Percentiles rank a stretch among this genome's conserved stretches.
Evolutionary conservation across 352 stramenopile species (phyloP).

Genomic region (Phytophthora melonis): DNA sequence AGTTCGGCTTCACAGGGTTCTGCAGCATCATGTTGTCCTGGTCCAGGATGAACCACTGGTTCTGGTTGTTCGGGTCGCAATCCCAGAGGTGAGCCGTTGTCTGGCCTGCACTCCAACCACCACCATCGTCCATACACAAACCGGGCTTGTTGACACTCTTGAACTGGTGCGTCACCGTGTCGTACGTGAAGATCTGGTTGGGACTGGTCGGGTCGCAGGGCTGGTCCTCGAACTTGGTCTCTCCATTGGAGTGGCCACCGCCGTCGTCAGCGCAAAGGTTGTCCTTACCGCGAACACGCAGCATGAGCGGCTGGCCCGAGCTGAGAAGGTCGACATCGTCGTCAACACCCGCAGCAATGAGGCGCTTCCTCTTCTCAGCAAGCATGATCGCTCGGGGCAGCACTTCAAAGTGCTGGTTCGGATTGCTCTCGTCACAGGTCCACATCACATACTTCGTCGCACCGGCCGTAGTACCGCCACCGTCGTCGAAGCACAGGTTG

Average conservation of each 20-base stretch:
- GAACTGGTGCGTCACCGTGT: slow-evolving; percentile 30
- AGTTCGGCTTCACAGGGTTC: slow-evolving; percentile 27
- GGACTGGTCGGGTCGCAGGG: slow-evolving; percentile 29
- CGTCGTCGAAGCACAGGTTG: slow-evolving; percentile 34
- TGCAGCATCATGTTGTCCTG: slow-evolving; percentile 20
- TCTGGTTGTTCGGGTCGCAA: slow-evolving; percentile 31
- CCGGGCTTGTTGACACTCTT: slow-evolving; percentile 30
- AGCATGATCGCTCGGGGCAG: background rate
- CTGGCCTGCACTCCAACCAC: slow-evolving; percentile 8
- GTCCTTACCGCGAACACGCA: slow-evolving; percentile 16
- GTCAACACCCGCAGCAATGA: background rate
- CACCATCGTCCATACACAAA: slow-evolving; percentile 44
- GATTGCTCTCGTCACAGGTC: slow-evolving; percentile 23
- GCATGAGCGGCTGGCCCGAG: background rate
- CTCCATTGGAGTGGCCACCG: slow-evolving; percentile 12
- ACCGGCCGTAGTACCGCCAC: background rate
- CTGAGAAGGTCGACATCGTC: background rate
- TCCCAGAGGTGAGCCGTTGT: slow-evolving; percentile 20
- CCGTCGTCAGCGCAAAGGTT: slow-evolving; percentile 40
- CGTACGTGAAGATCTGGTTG: slow-evolving; percentile 44
- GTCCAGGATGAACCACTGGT: slow-evolving; percentile 41
- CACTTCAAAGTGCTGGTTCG: slow-evolving; percentile 36
- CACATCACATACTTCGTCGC: background rate
- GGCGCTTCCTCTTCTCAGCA: background rate
- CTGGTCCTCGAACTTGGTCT: slow-evolving; percentile 12